A percentile compares a stretch with the other conserved stretches of the same genome.
Conservation (phyloP, 352 stramenopile species). For the Globisporangium spinosum region DNA sequence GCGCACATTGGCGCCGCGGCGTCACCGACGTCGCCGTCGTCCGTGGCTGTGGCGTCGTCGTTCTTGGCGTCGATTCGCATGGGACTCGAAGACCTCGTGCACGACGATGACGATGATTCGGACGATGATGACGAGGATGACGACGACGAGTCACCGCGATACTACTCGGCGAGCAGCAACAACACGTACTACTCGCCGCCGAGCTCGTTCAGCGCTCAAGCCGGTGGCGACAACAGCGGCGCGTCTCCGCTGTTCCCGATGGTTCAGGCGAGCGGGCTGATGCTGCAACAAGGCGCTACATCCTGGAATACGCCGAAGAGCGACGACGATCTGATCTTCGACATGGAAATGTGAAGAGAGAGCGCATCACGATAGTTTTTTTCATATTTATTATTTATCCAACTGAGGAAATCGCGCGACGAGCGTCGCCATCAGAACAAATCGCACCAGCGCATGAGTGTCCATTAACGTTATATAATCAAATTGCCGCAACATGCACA, state of each 20-base stretch:
- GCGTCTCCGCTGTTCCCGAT: not conserved
- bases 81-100: constrained; percentile 20
- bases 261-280: not conserved
- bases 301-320: constrained; percentile 1
- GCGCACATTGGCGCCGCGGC: not conserved
- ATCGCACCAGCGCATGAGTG: not conserved
- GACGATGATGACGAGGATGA: constrained; percentile 20
- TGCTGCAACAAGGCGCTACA: not conserved
- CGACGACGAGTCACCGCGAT: constrained; percentile 7
- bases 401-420: not conserved
- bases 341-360: constrained; percentile 21
- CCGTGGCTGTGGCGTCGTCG: constrained; percentile 13
- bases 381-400: constrained; percentile 13
- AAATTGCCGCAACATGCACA: not conserved
- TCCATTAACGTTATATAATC: not conserved
- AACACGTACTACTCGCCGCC: constrained; percentile 22
- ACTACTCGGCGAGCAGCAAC: constrained; percentile 18
- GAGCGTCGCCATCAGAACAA: not conserved
- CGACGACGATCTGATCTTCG: constrained; percentile 23
- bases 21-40: constrained; percentile 16
- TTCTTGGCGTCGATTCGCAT: constrained; percentile 21
- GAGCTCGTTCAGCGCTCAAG: constrained; percentile 6
- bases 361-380: not conserved
- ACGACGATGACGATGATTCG: constrained; percentile 6
- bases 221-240: not conserved